Evolutionary conservation across 2,329 filamentous ascomycete genomes (phyloP), one percentile per base, ranked within the genome.

Genomic region (Ophiosphaerella herpotricha): DNA sequence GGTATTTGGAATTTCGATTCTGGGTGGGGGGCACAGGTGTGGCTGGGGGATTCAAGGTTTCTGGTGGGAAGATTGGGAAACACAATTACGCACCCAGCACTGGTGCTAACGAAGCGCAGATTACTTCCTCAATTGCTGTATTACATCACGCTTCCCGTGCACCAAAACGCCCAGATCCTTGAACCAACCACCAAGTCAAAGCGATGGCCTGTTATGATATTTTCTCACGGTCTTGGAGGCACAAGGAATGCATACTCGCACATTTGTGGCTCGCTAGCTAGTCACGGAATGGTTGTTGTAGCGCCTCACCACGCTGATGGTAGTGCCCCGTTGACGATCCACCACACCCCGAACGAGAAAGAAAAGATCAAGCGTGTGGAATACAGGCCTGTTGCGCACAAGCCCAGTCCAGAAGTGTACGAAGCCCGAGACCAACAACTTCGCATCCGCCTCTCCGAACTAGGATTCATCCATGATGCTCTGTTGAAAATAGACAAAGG

Each of bases 241-340:
- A 87, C 84, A 52, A 82, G 89, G 58, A 94, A 94, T 64, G 85
- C 89, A 9, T 96, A 96, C 75, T 93, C 89, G n/a, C 87, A 92
- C 65, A 76, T 95, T 21, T 87, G 83, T 14, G 89, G 89, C 13
- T 90, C 89, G 0, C 75, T 96, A 24, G 89, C 91, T 4, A 91
- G 88, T 16, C 86, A 94, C 64, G 91, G 91, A 35, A 80, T 92
- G 18, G 84, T 94, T 7, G 90, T 95, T 2, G 77, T 93, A 45
- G 91, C 89, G 49, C 85, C 89, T 0, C 91, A 95, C 64, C 91
- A 95, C 67, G 82, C 91, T 38, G 91, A 96, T 64, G 89, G 90
- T 43, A 92, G 88, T 67, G 82, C 88, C 2, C 87, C 90, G 1
- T 79, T 90, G n/a, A 84, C 87, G 0, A 85, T 88, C 59, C 78